Conservation (phyloP, 2,329 filamentous ascomycete genomes). For the Colletotrichum musae region DNA sequence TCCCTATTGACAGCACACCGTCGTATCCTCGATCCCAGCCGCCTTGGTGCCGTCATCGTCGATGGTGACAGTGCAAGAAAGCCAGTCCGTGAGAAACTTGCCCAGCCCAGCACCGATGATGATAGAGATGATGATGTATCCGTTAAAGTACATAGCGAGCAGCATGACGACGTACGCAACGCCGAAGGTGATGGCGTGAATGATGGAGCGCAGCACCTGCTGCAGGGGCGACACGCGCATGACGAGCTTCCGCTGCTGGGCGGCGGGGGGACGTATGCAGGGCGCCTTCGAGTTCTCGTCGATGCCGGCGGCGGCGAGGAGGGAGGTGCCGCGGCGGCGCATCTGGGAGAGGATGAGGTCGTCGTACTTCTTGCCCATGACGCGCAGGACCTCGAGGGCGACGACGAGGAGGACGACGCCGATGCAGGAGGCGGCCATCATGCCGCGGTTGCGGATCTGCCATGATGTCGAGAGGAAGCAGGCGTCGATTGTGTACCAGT, state of each 20-base stretch:
- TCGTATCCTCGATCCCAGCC: constrained; percentile 11
- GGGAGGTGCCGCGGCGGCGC: neutral
- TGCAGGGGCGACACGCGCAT: constrained; percentile 23
- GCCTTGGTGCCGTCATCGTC: neutral
- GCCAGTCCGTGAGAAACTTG: constrained; percentile 68
- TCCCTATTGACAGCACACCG: constrained; percentile 6
- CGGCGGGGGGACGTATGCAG: neutral
- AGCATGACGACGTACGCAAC: constrained; percentile 33
- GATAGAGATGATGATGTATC: constrained; percentile 32
- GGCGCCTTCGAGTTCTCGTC: neutral
- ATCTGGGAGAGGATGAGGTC: constrained; percentile 8
- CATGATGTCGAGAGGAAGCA: constrained; percentile 29
- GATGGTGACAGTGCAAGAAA: neutral
- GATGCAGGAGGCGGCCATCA: constrained; percentile 33
- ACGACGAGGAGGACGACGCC: constrained; percentile 27
- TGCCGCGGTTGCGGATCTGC: constrained; percentile 28
- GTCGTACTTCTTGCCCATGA: constrained; percentile 25
- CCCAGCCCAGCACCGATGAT: constrained; percentile 62
- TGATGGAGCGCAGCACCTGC: constrained; percentile 4
- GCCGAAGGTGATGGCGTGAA: constrained; percentile 18
- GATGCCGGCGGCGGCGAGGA: neutral
- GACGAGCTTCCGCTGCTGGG: accelerated
- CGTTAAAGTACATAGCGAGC: constrained; percentile 32
- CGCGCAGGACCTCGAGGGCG: constrained; percentile 13
- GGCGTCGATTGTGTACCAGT: constrained; percentile 32